Evolutionary conservation across 139 green algal genomes (phyloP).

Genomic region (Bryopsis sp.): DNA sequence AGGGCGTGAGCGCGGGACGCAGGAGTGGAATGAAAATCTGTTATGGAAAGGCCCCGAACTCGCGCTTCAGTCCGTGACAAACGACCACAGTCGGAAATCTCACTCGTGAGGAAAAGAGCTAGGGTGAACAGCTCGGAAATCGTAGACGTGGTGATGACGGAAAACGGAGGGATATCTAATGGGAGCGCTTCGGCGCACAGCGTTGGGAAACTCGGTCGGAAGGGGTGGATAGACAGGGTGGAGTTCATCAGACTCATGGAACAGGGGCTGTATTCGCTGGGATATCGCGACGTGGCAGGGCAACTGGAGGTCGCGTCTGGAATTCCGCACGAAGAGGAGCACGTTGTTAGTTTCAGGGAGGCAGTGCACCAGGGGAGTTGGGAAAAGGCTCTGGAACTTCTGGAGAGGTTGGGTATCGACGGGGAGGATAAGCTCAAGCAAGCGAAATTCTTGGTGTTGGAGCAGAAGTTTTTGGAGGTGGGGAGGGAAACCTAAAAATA

Average conservation of each 20-base stretch:
- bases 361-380: constrained; percentile 47
- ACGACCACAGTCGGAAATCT: too few relatives aligned
- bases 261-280: constrained; percentile 56
- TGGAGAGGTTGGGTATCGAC: constrained; percentile 33
- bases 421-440: constrained; percentile 20
- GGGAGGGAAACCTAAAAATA: too few relatives aligned
- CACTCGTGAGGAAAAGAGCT: too few relatives aligned
- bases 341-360: neutral
- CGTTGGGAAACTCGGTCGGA: constrained; percentile 23
- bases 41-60: too few relatives aligned
- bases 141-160: too few relatives aligned
- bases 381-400: constrained; percentile 41
- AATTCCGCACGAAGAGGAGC: constrained; percentile 34
- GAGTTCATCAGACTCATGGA: constrained; percentile 72
- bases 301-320: constrained; percentile 33
- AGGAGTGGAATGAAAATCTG: too few relatives aligned
- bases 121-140: too few relatives aligned
- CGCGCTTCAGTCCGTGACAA: too few relatives aligned
- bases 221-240: constrained; percentile 34
- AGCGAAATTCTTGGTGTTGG: constrained; percentile 41
- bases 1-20: too few relatives aligned
- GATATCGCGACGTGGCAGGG: constrained; percentile 41
- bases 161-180: neutral
- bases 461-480: constrained; percentile 48
- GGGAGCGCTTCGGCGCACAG: neutral